Evolutionary conservation across 164 flowering plant genomes (phyloP).

Genomic region (Vitis rupestris): DNA sequence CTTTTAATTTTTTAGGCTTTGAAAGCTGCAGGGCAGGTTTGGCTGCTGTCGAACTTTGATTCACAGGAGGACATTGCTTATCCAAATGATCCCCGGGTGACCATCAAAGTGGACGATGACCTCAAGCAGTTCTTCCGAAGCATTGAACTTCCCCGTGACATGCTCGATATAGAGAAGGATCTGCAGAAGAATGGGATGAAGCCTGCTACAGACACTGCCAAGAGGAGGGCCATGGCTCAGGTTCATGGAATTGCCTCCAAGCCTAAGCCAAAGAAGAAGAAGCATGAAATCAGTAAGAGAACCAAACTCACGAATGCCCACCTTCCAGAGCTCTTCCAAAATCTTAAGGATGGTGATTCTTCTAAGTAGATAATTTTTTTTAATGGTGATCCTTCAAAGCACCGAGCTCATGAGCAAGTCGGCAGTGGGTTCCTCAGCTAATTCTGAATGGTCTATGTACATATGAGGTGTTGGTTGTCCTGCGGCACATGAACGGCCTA

Average conservation of each 20-base stretch:
- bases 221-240: constrained; percentile 53
- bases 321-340: constrained; percentile 52
- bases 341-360: constrained; percentile 7
- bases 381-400: too few species aligned
- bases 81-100: constrained; percentile 52
- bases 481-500: too few species aligned
- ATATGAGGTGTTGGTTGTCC: too few species aligned
- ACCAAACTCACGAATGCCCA: constrained; percentile 57
- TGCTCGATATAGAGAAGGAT: constrained; percentile 59
- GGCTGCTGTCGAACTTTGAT: constrained; percentile 51
- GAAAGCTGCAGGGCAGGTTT: constrained; percentile 49
- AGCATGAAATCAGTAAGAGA: constrained; percentile 49
- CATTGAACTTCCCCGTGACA: constrained; percentile 49
- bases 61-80: constrained; percentile 55
- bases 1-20: constrained; percentile 27
- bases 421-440: too few species aligned
- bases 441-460: too few species aligned
- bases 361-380: too few species aligned
- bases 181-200: constrained; percentile 57
- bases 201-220: constrained; percentile 48
- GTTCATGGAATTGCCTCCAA: constrained; percentile 37
- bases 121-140: constrained; percentile 38
- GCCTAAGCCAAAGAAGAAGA: constrained; percentile 48
- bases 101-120: constrained; percentile 50
- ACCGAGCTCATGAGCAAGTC: too few species aligned